Conservation (phyloP, 2,329 filamentous ascomycete species). For the Dichotomopilus funicola region DNA sequence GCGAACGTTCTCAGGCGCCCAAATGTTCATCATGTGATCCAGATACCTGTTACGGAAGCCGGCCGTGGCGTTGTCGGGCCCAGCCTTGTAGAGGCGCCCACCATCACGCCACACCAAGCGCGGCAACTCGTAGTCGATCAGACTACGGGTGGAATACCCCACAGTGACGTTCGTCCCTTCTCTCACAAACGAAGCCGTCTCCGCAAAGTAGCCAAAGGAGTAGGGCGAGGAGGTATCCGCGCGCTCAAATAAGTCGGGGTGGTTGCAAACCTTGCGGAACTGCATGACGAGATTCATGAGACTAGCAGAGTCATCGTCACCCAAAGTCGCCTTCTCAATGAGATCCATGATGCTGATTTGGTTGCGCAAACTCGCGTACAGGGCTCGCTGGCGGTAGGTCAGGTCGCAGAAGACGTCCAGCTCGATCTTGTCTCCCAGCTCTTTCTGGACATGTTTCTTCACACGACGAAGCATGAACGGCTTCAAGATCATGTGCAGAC, state of each 20-base stretch:
- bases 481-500: slow-evolving; percentile 97
- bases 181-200: slow-evolving; percentile 90
- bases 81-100: slow-evolving; percentile 68
- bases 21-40: slow-evolving; percentile 81
- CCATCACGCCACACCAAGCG: slow-evolving; percentile 74
- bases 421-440: slow-evolving; percentile 98
- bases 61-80: slow-evolving; percentile 64
- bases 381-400: slow-evolving; percentile 89
- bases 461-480: slow-evolving; percentile 99
- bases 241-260: slow-evolving; percentile 92
- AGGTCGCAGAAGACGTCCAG: slow-evolving; percentile 93
- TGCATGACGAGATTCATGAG: slow-evolving; percentile 99
- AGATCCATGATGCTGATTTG: slow-evolving; percentile 99
- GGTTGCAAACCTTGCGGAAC: slow-evolving; percentile 98
- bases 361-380: slow-evolving; percentile 87
- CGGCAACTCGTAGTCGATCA: slow-evolving; percentile 80
- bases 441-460: slow-evolving; percentile 99
- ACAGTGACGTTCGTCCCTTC: slow-evolving; percentile 76
- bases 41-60: slow-evolving; percentile 77
- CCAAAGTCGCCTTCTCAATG: slow-evolving; percentile 91
- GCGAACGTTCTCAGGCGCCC: slow-evolving; percentile 71
- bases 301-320: slow-evolving; percentile 92
- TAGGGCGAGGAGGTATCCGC: slow-evolving; percentile 86
- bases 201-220: slow-evolving; percentile 78
- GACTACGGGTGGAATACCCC: slow-evolving; percentile 77